These are phyloP conservation scores for Pisolithus orientalis DNA, from an alignment of 768 basidiomycete genomes.

Conservation along the genomic window DNA sequence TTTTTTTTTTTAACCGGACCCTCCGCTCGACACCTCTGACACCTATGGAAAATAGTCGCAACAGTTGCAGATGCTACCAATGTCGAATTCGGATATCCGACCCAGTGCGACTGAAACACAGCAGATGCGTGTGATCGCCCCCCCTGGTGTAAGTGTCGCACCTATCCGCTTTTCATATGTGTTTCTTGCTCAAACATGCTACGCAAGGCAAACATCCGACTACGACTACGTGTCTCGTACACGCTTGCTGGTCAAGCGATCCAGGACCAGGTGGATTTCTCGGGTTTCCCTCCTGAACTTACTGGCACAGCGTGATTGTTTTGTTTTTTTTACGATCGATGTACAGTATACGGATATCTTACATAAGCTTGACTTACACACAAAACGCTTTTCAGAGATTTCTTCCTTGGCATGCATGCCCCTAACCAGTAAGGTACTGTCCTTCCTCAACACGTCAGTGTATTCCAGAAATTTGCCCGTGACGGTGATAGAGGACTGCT, in stretches of 20 bases:
- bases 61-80: slow-evolving; percentile 96
- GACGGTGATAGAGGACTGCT: no score
- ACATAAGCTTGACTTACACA: slow-evolving; percentile 8
- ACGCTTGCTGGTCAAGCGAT: slow-evolving; percentile 58
- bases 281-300: slow-evolving; percentile 77
- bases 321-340: not conserved
- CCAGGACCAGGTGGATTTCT: slow-evolving; percentile 93
- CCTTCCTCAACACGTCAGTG: no score
- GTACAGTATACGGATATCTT: slow-evolving; percentile 16
- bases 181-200: not conserved
- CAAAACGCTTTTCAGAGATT: not conserved
- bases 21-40: not conserved
- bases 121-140: slow-evolving; percentile 89
- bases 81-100: slow-evolving; percentile 78
- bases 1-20: not conserved
- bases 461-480: no score
- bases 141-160: slow-evolving; percentile 60
- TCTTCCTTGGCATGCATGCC: not conserved
- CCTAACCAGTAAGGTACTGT: no score
- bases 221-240: slow-evolving; percentile 83
- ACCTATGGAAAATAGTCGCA: slow-evolving; percentile 56
- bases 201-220: slow-evolving; percentile 73
- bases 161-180: slow-evolving; percentile 2
- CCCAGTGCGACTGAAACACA: slow-evolving; percentile 87
- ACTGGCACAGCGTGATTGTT: slow-evolving; percentile 38